Evolutionary conservation across 2,329 filamentous ascomycete species (phyloP).

Genomic region (Aspergillus sp.): DNA sequence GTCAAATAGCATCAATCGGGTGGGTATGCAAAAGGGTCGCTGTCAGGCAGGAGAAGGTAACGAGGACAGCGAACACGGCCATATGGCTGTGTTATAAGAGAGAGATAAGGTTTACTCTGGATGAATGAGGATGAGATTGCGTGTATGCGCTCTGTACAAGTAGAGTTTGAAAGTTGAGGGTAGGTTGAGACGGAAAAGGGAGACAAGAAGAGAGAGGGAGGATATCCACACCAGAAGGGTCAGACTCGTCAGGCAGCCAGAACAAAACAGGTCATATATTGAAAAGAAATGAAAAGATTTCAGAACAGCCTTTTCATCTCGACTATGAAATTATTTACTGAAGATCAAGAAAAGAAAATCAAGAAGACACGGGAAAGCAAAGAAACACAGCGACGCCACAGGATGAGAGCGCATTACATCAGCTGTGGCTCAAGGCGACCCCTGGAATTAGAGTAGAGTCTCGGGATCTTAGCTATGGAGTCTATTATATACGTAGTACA

Average conservation of each 20-base stretch:
- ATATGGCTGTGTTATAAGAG: not conserved
- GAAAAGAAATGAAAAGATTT: too few relatives aligned
- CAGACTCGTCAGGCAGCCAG: too few relatives aligned
- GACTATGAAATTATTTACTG: slow-evolving; percentile 3
- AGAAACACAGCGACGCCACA: not conserved
- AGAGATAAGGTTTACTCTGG: not conserved
- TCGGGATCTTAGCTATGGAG: not conserved
- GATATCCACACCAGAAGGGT: too few relatives aligned
- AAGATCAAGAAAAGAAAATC: slow-evolving; percentile 3
- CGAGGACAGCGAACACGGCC: slow-evolving; percentile 7
- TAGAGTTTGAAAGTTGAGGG: too few relatives aligned
- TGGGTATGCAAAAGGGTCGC: slow-evolving; percentile 1
- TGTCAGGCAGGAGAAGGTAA: slow-evolving; percentile 5
- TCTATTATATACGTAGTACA: not conserved
- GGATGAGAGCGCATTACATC: not conserved
- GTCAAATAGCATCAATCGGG: not conserved
- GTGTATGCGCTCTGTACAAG: too few relatives aligned
- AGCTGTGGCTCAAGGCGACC: not conserved
- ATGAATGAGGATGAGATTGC: not conserved
- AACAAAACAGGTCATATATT: too few relatives aligned
- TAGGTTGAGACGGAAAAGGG: too few relatives aligned
- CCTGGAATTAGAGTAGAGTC: too few relatives aligned
- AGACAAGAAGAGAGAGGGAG: too few relatives aligned
- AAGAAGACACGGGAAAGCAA: not conserved
- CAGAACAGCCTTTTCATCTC: not conserved